Evolutionary conservation across 345 rosid species (phyloP).

Genomic region (Punica granatum): DNA sequence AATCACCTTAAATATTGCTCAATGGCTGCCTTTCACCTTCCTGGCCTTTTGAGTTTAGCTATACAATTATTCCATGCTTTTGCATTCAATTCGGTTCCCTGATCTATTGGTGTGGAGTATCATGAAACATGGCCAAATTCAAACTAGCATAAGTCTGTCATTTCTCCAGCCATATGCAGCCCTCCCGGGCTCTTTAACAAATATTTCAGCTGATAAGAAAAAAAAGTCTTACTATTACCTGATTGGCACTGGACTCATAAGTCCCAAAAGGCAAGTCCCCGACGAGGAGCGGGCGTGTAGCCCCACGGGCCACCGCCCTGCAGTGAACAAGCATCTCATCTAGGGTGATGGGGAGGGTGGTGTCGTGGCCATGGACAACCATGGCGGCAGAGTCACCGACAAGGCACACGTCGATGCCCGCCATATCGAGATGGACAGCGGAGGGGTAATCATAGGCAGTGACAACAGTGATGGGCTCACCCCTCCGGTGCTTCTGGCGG

Average conservation of each 20-base stretch:
- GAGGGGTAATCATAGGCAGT: constrained; percentile 90
- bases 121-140: background rate
- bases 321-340: constrained; percentile 95
- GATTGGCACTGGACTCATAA: constrained; percentile 61
- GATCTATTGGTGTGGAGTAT: background rate
- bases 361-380: constrained; percentile 96
- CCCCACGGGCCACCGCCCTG: constrained; percentile 86
- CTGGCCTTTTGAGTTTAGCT: background rate
- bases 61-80: background rate
- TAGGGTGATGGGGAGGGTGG: constrained; percentile 82
- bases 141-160: background rate
- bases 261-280: constrained; percentile 92
- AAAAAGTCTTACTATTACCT: constrained; percentile 28
- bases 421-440: constrained; percentile 71
- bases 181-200: background rate
- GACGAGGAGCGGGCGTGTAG: constrained; percentile 65
- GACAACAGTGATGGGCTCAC: constrained; percentile 66
- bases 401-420: constrained; percentile 75
- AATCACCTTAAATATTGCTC: background rate
- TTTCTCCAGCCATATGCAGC: background rate
- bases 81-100: background rate
- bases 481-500: constrained; percentile 53
- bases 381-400: constrained; percentile 94
- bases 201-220: background rate
- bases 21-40: background rate